These are phyloP conservation scores for Ogataea saltuana DNA, from an alignment of 805 yeast genomes.

Conservation along the genomic window DNA sequence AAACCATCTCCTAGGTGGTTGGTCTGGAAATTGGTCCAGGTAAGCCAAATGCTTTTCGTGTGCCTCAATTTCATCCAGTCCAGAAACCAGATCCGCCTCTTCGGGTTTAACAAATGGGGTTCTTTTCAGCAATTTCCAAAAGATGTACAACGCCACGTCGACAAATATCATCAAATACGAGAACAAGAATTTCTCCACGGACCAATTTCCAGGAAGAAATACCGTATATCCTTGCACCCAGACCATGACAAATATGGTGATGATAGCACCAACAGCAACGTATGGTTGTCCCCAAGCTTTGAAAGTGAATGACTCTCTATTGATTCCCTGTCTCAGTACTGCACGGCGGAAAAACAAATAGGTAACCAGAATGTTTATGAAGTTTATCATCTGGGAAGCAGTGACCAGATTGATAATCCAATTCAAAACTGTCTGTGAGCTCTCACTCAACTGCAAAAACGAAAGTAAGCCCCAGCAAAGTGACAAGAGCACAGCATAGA, in stretches of 20 bases:
- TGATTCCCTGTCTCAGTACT: slow-evolving; percentile 51
- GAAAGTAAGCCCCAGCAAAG: slow-evolving; percentile 46
- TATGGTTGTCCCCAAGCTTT: slow-evolving; percentile 64
- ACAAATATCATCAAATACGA: slow-evolving; percentile 72
- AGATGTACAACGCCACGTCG: slow-evolving; percentile 46
- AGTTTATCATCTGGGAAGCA: slow-evolving; percentile 65
- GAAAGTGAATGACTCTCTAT: slow-evolving; percentile 47
- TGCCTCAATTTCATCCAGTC: slow-evolving; percentile 56
- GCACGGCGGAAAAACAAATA: slow-evolving; percentile 66
- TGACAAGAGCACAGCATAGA: slow-evolving; percentile 44
- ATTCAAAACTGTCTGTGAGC: slow-evolving; percentile 61
- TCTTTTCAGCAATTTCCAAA: slow-evolving; percentile 54
- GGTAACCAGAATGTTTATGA: slow-evolving; percentile 55
- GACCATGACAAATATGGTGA: slow-evolving; percentile 50
- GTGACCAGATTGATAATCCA: slow-evolving; percentile 77
- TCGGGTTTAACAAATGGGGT: slow-evolving; percentile 46
- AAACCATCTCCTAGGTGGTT: slow-evolving; percentile 17
- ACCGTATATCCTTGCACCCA: slow-evolving; percentile 68
- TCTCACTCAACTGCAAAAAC: slow-evolving; percentile 51
- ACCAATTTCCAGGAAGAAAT: slow-evolving; percentile 69
- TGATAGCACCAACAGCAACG: slow-evolving; percentile 49
- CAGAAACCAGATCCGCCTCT: slow-evolving; percentile 56
- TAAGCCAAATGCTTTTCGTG: slow-evolving; percentile 44
- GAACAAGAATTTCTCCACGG: slow-evolving; percentile 59
- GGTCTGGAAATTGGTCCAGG: slow-evolving; percentile 9